A percentile compares a stretch with the other conserved stretches of the same genome.
These are phyloP conservation scores for Lasiosphaeria miniovina DNA, from an alignment of 495 filamentous ascomycete genomes.

Conservation along the genomic window DNA sequence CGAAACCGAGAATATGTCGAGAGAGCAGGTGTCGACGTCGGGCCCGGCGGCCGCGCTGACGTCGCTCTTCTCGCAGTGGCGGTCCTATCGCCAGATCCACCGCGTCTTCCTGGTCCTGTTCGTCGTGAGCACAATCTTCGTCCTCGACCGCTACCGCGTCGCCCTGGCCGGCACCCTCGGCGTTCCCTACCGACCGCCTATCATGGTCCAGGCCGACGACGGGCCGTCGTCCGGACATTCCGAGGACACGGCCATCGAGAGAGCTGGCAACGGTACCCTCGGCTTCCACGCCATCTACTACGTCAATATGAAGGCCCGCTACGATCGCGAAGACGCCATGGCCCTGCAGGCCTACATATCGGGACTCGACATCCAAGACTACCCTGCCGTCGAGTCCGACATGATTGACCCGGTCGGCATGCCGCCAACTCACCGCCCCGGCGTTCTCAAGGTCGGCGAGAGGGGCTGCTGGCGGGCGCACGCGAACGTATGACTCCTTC, in stretches of 20 bases:
- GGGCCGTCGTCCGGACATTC: not conserved
- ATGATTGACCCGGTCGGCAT: slow-evolving; percentile 23
- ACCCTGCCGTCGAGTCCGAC: slow-evolving; percentile 20
- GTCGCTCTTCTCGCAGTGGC: slow-evolving; percentile 12
- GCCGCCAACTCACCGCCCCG: slow-evolving; percentile 22
- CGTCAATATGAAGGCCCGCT: slow-evolving; percentile 24
- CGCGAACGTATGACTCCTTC: slow-evolving; percentile 13
- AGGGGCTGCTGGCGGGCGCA: slow-evolving; percentile 24
- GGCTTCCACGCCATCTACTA: slow-evolving; percentile 23
- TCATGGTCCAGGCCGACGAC: not conserved
- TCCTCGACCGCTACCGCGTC: slow-evolving; percentile 13
- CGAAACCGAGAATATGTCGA: too few species aligned
- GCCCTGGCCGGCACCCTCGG: slow-evolving; percentile 6
- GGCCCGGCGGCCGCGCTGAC: not conserved
- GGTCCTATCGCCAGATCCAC: slow-evolving; percentile 19
- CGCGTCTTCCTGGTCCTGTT: slow-evolving; percentile 11
- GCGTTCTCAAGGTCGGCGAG: slow-evolving; percentile 13
- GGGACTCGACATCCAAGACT: slow-evolving; percentile 19
- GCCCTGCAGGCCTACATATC: slow-evolving; percentile 22
- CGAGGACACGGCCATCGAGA: not conserved
- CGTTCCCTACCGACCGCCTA: not conserved
- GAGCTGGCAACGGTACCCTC: slow-evolving; percentile 22
- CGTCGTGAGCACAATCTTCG: slow-evolving; percentile 11
- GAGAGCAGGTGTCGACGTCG: too few species aligned
- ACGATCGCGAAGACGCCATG: slow-evolving; percentile 24